Conservation (phyloP, 176 grass and related monocot species). For the Musa schizocarpa region DNA sequence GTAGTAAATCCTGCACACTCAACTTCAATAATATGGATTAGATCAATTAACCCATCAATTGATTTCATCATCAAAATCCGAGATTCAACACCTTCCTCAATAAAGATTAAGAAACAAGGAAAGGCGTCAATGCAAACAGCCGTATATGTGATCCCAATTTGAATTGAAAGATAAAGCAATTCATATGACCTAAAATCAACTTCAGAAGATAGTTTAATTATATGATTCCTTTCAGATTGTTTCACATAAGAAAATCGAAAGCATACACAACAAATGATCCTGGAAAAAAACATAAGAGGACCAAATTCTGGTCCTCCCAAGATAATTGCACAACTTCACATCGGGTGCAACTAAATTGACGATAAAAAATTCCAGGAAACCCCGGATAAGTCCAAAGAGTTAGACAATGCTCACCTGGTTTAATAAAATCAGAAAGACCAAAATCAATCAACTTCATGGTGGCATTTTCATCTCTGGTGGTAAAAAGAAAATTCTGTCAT, state of each 20-base stretch:
- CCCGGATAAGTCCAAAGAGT: background rate
- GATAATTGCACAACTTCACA: background rate
- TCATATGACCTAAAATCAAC: too few relatives aligned
- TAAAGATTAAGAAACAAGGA: too few relatives aligned
- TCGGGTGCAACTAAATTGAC: background rate
- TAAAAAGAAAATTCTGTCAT: slow-evolving; percentile 96
- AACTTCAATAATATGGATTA: too few relatives aligned
- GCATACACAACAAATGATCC: background rate
- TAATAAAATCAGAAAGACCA: slow-evolving; percentile 97
- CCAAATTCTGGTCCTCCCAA: background rate
- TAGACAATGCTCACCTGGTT: slow-evolving; percentile 57
- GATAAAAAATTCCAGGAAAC: background rate
- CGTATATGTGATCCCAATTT: too few relatives aligned
- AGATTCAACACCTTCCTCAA: too few relatives aligned
- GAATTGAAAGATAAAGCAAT: too few relatives aligned
- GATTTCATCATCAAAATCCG: too few relatives aligned
- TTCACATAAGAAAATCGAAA: background rate
- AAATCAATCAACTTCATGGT: slow-evolving; percentile 99
- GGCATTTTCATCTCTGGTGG: slow-evolving; percentile 72
- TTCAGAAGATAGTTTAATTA: too few relatives aligned
- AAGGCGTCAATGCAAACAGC: too few relatives aligned
- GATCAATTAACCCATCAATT: too few relatives aligned
- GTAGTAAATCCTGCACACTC: too few relatives aligned
- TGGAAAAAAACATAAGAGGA: background rate
- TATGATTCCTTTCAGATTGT: too few relatives aligned